These are phyloP conservation scores for Dothideomycetidae sp. DNA, from an alignment of 2,329 filamentous ascomycete genomes.

Conservation along the genomic window DNA sequence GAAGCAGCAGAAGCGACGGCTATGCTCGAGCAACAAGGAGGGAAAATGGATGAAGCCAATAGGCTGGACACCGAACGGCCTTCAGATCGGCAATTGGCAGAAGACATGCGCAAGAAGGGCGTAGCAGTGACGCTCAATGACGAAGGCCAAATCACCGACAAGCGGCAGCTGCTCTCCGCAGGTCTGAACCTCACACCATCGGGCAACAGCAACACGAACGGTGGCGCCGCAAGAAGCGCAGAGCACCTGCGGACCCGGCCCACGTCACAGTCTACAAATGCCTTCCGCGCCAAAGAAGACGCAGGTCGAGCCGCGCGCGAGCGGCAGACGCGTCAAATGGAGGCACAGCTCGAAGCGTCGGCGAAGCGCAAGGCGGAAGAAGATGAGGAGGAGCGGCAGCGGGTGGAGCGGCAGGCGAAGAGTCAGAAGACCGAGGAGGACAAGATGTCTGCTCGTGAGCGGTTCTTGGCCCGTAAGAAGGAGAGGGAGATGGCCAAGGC, in stretches of 20 bases:
- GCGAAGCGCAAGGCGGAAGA: slow-evolving; percentile 57
- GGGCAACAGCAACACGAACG: slow-evolving; percentile 13
- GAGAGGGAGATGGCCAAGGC: slow-evolving; percentile 10
- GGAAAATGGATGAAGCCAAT: slow-evolving; percentile 21
- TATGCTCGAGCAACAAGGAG: slow-evolving; percentile 24
- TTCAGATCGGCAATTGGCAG: slow-evolving; percentile 47
- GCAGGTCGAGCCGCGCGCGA: slow-evolving; percentile 52
- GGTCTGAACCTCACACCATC: slow-evolving; percentile 54
- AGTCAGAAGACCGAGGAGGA: slow-evolving; percentile 64
- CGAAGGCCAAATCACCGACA: slow-evolving; percentile 71
- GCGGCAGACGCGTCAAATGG: slow-evolving; percentile 64
- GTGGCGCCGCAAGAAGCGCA: slow-evolving; percentile 14
- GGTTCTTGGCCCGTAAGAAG: slow-evolving; percentile 48
- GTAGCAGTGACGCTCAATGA: slow-evolving; percentile 60
- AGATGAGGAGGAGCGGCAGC: slow-evolving; percentile 50
- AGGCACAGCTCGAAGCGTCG: slow-evolving; percentile 58
- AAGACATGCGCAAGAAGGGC: slow-evolving; percentile 50
- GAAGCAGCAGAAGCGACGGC: slow-evolving; percentile 54
- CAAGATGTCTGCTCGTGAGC: slow-evolving; percentile 62
- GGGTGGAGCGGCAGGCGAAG: slow-evolving; percentile 54
- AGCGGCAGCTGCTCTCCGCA: slow-evolving; percentile 61
- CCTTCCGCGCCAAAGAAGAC: slow-evolving; percentile 18
- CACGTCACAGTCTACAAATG: slow-evolving; percentile 9
- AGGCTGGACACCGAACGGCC: slow-evolving; percentile 40
- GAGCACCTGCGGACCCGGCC: slow-evolving; percentile 19